Evolutionary conservation across 805 yeast species (phyloP), one percentile per base, ranked within the genome.

Genomic region (Lipomyces mesembrius): DNA sequence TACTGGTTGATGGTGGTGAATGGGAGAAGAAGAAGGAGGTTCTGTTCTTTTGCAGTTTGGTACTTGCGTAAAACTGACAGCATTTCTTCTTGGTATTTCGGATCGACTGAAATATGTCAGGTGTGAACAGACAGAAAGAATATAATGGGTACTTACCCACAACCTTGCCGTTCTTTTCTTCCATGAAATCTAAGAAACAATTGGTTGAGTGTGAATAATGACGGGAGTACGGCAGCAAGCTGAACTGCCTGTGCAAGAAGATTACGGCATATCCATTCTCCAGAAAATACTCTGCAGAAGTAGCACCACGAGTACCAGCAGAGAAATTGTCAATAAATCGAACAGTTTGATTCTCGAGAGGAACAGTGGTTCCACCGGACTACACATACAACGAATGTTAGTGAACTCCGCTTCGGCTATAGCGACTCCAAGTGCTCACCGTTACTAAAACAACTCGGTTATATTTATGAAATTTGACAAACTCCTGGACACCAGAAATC

Each of bases 351-450:
- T 92, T 93, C 75, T 95, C 99, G 71, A 95, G 81, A 0, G 99
- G 99, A 0, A 95, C 99, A 0, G 98, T 94, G 0, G 99, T 95
- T 27, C 99, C 99, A 29, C 99, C 99, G 8, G 94, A 87, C 75
- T 70, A 29, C 17, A 49, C 4, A 3, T 37, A 11, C 32, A 56
- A 27, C 34, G 34, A 43, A n/a, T 12, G 39, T 35, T 51, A 52
- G 51, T n/a, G 11, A 43, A 43, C 22, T 43, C 22, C 22, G 22
- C 49, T 43, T 43, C 22, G 9, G 2, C 14, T 12, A n/a, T 9
- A 3, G 22, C 22, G 27, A 25, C n/a, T 14, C 46, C 12, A 20
- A 11, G 11, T 11, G 54, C 72, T 49, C 32, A 72, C 75, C 0
- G 99, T 95, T 2, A 94, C 96, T 57, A 94, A 79, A 0, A 87